A percentile compares a stretch with the other conserved stretches of the same genome.
Evolutionary conservation across 306 rosid genomes (phyloP).

Genomic region (Cucurbita maxima): DNA sequence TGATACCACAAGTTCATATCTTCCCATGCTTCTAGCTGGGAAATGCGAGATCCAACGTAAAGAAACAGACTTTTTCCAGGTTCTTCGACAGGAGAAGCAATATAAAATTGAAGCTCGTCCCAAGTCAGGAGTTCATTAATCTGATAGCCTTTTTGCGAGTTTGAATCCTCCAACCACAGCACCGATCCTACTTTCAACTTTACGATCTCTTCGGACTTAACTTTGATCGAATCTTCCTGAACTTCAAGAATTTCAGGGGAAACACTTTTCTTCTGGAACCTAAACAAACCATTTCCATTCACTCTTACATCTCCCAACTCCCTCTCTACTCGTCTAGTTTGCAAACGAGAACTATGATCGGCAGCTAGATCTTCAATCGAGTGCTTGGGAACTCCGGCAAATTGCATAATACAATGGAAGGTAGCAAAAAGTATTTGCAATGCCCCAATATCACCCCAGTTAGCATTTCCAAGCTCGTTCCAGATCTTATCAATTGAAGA

Average conservation of each 20-base stretch:
- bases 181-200: conserved; percentile 68
- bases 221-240: conserved; percentile 47
- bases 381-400: conserved; percentile 78
- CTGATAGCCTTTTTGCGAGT: conserved; percentile 68
- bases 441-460: conserved; percentile 87
- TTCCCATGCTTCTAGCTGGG: conserved; percentile 96
- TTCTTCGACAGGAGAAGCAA: conserved; percentile 73
- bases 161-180: conserved; percentile 85
- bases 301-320: conserved; percentile 48
- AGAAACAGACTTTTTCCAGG: conserved; percentile 59
- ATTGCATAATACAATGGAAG: conserved; percentile 67
- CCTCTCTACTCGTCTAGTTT: conserved; percentile 78
- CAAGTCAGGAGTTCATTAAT: conserved; percentile 47
- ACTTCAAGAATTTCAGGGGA: conserved; percentile 95
- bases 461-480: conserved; percentile 96
- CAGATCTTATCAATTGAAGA: conserved; percentile 84
- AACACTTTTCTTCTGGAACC: conserved; percentile 52
- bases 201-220: conserved; percentile 57
- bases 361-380: conserved; percentile 91
- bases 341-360: conserved; percentile 91
- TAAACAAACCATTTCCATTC: conserved; percentile 63
- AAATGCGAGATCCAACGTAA: conserved; percentile 77
- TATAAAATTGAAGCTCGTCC: conserved; percentile 43
- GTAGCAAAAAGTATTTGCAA: conserved; percentile 84
- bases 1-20: conserved; percentile 96